Evolutionary conservation across 148 eudicot genomes (phyloP).

Genomic region (Polygonum maritimum): DNA sequence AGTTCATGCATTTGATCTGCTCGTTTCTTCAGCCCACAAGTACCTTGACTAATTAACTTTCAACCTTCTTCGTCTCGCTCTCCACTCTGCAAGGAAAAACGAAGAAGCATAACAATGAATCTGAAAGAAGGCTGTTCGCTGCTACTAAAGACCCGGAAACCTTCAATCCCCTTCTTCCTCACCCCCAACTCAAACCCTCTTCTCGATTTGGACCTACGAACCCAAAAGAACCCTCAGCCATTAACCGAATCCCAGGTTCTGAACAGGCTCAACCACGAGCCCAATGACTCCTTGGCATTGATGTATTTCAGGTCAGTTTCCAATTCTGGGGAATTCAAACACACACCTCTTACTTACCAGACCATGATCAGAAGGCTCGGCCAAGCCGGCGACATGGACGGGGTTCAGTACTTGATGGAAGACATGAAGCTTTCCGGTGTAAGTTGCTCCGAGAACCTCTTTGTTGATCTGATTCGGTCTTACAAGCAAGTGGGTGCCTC

Average conservation of each 20-base stretch:
- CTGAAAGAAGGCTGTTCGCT: constrained; percentile 69
- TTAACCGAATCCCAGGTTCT: constrained; percentile 48
- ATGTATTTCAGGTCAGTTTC: constrained; percentile 53
- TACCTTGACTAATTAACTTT: not conserved
- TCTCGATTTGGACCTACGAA: constrained; percentile 12
- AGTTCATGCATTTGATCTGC: not conserved
- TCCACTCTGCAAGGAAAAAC: not conserved
- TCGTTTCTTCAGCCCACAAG: not conserved
- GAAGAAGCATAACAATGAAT: constrained; percentile 30
- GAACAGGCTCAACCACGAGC: constrained; percentile 36
- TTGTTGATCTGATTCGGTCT: constrained; percentile 50
- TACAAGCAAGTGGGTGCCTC: constrained; percentile 43
- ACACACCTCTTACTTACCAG: constrained; percentile 60
- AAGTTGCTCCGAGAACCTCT: constrained; percentile 56
- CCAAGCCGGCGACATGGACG: constrained; percentile 41
- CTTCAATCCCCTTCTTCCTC: constrained; percentile 62
- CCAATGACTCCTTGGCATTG: constrained; percentile 39
- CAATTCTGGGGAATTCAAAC: constrained; percentile 47
- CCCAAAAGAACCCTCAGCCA: constrained; percentile 13
- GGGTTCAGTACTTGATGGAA: constrained; percentile 67
- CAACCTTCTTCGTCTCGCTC: not conserved
- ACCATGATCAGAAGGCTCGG: constrained; percentile 66
- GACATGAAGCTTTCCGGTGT: constrained; percentile 75
- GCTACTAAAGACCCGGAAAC: constrained; percentile 52
- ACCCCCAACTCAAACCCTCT: constrained; percentile 34